Base-by-base conservation (phyloP, 164 flowering plant species). In the Cinnamomum micranthum region DNA sequence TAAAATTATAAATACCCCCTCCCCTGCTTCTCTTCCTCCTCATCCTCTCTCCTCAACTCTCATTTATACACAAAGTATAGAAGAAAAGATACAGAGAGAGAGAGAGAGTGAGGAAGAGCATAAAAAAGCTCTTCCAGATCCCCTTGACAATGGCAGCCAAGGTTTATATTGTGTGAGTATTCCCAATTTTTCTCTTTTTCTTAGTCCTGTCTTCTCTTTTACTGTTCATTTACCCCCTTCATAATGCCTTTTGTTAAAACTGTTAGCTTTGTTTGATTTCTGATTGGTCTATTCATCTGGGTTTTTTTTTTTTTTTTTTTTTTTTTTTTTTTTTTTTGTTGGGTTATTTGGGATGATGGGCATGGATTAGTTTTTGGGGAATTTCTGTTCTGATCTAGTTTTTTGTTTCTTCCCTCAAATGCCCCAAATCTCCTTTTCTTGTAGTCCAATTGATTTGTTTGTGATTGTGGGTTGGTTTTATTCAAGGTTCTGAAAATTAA, bases 91-190 rank as follows among this genome's bases (percentile, higher is more conserved):
- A 27, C 9, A 28, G 9, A 31, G 10, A 31, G 19, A 28, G 19
- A 28, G 47, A 66, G 23, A 28, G 20, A 31, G 41, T 2, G 41
- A 15, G 7, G 5, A 2, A 64, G 35, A 22, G 31, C 24, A 13
- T 10, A 10, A 52, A 24, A 24, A 24, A 23, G 22, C 59, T 4
- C 28, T 70, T 35, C 50, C 6, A 59, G 20, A 20, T 31, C 62
- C 50, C 22, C 68, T 73, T 58, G 14, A 27, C 60, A 65, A 73
- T 73, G 76, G 76, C 71, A 23, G 28, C 76, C 25, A 73, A 73
- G 64, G 76, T 73, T 66, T 73, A 73, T 33, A 73, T 73, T 52
- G 70, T 73, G 76, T 73, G 66, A 50, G 76, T 23, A 1, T 50
- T 51, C 47, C 22, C 72, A 28, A 51, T 59, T n/a, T 59, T 47